Evolutionary conservation across 1,284 basidiomycete genomes (phyloP).

Genomic region (Gymnopus androsaceus): DNA sequence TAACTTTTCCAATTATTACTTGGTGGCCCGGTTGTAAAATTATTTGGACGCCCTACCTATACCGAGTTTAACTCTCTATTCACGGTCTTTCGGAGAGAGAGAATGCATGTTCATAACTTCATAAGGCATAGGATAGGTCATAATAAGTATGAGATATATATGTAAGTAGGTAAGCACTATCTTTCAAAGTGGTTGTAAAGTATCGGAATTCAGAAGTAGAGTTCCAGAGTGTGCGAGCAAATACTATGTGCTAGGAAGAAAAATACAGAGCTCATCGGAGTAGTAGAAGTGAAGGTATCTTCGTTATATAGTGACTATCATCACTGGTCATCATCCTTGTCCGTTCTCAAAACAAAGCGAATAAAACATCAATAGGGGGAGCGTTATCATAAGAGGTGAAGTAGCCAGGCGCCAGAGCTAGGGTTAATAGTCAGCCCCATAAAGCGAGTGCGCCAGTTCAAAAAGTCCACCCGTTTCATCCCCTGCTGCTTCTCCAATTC

Average conservation of each 20-base stretch:
- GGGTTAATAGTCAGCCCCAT: constrained; percentile 27
- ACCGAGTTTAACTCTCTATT: no score
- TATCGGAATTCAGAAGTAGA: neutral
- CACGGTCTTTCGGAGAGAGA: no score
- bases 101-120: no score
- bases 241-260: neutral
- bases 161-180: no score
- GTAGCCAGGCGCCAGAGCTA: neutral
- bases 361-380: neutral
- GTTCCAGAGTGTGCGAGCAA: neutral
- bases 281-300: neutral
- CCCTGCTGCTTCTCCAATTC: constrained; percentile 39
- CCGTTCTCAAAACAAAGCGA: neutral
- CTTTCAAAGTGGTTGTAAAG: no score
- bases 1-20: no score
- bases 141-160: no score
- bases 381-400: neutral
- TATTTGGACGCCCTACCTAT: no score
- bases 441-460: constrained; percentile 35
- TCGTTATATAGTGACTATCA: neutral
- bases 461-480: constrained; percentile 42
- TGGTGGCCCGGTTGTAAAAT: no score
- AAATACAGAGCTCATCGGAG: neutral
- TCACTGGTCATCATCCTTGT: no score
- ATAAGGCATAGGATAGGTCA: no score